Evolutionary conservation across 2,329 filamentous ascomycete species (phyloP), one percentile per base, ranked within the genome.

Genomic region (Alternaria postmessia): DNA sequence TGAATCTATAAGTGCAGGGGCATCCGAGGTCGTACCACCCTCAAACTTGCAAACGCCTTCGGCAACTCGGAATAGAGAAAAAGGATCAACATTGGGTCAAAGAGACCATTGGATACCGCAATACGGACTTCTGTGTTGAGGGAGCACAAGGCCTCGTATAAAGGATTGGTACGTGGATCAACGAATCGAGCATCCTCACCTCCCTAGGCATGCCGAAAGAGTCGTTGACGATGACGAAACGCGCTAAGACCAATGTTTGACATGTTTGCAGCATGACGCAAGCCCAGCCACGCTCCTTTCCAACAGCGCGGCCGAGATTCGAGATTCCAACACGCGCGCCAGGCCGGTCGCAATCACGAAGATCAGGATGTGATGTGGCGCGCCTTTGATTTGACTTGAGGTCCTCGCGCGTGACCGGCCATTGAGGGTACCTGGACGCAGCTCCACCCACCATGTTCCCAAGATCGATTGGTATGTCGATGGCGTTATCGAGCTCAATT

Each of bases 211-310:
- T 30, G 28, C 28, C 28, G 32, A 16, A 34, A 34, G 32, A 16
- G 34, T 38, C 34, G 34, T 14, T 38, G 2, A 30, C 28, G 9
- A 8, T 30, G 8, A 30, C 28, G 11, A 24, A 26, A 36, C 46
- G 20, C 46, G 30, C 30, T 24, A 49, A 38, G 16, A 24, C 28
- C 8, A n/a, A 44, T 24, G 56, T 47, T 41, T 54, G 42, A 16
- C 11, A 18, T 59, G 49, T 59, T 48, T 54, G 41, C 36, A 38
- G 34, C 11, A 42, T 59, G 56, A 54, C 56, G 49, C 42, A 57
- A 48, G 44, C 47, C 53, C 51, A 59, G 57, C 52, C 44, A 18
- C 32, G 36, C 41, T n/a, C 7, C 28, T 47, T 32, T 9, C 34
- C 7, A 56, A 7, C 38, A 28, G 44, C 44, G 28, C 44, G 54